Base-by-base conservation (phyloP, 192 early-diverging fungal species). In the Podila epigama region DNA sequence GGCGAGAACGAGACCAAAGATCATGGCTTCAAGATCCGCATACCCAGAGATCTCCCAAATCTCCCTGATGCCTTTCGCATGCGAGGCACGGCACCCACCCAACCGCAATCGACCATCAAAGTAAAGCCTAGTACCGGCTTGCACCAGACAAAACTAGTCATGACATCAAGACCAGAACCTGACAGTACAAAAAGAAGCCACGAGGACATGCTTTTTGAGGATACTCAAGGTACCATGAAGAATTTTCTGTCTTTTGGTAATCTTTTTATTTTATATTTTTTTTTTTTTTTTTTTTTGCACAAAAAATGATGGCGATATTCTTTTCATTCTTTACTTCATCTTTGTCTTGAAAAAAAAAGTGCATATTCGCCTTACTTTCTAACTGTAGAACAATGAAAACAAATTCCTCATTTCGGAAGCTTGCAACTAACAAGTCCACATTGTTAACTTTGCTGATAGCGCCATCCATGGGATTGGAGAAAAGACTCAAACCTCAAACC, bases 31-130 rank as follows among this genome's bases (percentile, higher is more conserved):
- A 75, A 75, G 34, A 75, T 75, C 29, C 71, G 71, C 7, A 51
- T 75, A 20, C 71, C 64, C 1, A 60, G 71, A 28, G 59, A 75
- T 58, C 58, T 75, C 16, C 64, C 71, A 4, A 67, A 67, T 36
- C 37, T 75, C 42, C 71, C 71, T 27, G 64, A 61, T n/a, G 64
- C 34, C 13, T 75, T 75, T 34, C 63, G 65, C 9, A 66, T 55
- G 25, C 50, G 40, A 51, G 60, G 44, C 9, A 13, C 48, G 9
- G 20, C 50, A 1, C 63, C 62, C 12, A 61, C 70, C 11, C 40
- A 28, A 25, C 39, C 70, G 0, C 18, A 20, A 15, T 59, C 56
- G 4, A 20, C 44, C 44, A 48, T 48, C 44, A 48, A 48, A 18
- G 44, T 48, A 22, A 18, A 8, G 20, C 44, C 44, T 22, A 48